Evolutionary conservation across 2,329 filamentous ascomycete genomes (phyloP).

Genomic region (Colletotrichum eremochloae): DNA sequence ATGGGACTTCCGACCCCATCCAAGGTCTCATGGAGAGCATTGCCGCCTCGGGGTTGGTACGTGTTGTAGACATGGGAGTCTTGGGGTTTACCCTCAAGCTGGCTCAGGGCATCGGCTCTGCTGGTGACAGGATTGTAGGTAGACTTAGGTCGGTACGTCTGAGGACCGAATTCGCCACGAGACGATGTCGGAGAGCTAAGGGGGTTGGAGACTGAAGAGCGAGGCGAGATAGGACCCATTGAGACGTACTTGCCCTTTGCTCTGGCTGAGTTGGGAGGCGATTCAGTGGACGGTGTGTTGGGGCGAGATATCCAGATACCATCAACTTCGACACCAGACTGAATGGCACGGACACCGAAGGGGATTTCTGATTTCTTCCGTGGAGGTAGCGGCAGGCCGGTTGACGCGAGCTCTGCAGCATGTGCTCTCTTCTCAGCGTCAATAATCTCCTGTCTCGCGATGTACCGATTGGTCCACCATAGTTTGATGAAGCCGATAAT

Average conservation of each 20-base stretch:
- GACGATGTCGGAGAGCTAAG: conserved; percentile 32
- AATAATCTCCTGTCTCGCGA: conserved; percentile 71
- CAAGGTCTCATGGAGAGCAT: neutral
- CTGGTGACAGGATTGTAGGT: conserved; percentile 11
- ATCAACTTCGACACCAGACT: conserved; percentile 85
- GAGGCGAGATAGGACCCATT: conserved; percentile 28
- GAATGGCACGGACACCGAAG: conserved; percentile 88
- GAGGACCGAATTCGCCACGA: conserved; percentile 19
- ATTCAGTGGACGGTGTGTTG: conserved; percentile 53
- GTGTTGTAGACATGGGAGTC: conserved; percentile 5
- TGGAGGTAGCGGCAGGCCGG: conserved; percentile 59
- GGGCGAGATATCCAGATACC: conserved; percentile 82
- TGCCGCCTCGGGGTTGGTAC: conserved; percentile 26
- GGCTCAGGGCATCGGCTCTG: conserved; percentile 34
- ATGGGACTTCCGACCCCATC: neutral
- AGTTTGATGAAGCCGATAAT: conserved; percentile 77
- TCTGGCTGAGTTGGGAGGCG: conserved; percentile 32
- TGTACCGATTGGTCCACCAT: conserved; percentile 68
- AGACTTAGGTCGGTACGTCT: conserved; percentile 40
- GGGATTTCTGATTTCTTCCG: conserved; percentile 67
- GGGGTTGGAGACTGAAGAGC: conserved; percentile 30
- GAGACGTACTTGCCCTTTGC: conserved; percentile 41
- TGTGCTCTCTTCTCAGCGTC: conserved; percentile 75
- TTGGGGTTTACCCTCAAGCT: conserved; percentile 32
- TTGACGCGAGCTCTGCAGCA: conserved; percentile 66